Percentiles rank a stretch among this genome's conserved stretches.
These are phyloP conservation scores for Delitschia confertaspora DNA, from an alignment of 495 filamentous ascomycete species.

Conservation along the genomic window DNA sequence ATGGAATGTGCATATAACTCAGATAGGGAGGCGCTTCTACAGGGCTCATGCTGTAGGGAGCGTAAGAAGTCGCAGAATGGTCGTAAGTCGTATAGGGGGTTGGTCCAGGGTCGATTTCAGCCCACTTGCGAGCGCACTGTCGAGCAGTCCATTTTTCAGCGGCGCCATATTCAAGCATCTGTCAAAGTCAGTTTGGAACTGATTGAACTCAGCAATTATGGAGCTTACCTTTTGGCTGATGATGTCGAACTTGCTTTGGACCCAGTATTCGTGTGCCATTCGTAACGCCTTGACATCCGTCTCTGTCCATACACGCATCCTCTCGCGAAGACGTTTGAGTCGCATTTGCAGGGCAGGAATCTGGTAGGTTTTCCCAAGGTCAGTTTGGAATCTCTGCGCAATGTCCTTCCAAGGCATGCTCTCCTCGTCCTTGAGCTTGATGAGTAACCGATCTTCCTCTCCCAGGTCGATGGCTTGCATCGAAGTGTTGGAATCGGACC, in stretches of 20 bases:
- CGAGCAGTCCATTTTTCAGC: constrained; percentile 37
- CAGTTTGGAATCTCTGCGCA: constrained; percentile 52
- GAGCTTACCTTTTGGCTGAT: constrained; percentile 36
- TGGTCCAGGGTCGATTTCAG: constrained; percentile 34
- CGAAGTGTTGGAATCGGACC: constrained; percentile 28
- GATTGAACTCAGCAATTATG: background rate
- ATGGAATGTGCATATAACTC: constrained; percentile 22
- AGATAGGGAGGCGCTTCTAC: constrained; percentile 23
- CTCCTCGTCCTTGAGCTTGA: constrained; percentile 59
- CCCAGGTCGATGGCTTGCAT: constrained; percentile 35
- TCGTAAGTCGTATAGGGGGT: constrained; percentile 28
- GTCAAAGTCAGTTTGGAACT: background rate
- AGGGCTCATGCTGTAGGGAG: constrained; percentile 26
- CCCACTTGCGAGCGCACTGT: constrained; percentile 38
- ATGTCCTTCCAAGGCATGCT: constrained; percentile 63
- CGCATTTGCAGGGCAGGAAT: constrained; percentile 69
- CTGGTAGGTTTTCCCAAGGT: constrained; percentile 54
- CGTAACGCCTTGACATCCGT: constrained; percentile 43
- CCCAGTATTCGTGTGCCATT: constrained; percentile 39
- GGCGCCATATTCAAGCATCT: constrained; percentile 36
- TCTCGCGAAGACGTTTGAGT: constrained; percentile 55
- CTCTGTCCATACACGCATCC: constrained; percentile 57
- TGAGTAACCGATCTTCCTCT: constrained; percentile 59
- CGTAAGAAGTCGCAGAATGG: constrained; percentile 22
- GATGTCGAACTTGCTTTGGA: constrained; percentile 39